Evolutionary conservation across 352 stramenopile genomes (phyloP).

Genomic region (Aphanomyces invadans): DNA sequence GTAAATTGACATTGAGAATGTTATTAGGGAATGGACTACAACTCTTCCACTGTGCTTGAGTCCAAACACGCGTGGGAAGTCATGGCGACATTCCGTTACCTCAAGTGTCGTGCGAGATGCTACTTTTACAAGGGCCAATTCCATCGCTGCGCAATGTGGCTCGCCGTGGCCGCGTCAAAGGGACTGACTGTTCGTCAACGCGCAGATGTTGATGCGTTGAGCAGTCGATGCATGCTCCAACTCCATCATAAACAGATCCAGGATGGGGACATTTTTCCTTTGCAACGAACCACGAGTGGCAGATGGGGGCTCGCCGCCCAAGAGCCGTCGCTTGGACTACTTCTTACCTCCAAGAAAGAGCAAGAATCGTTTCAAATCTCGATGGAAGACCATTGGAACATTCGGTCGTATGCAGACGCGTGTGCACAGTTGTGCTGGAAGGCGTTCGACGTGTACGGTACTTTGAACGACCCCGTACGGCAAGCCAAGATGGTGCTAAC

Average conservation of each 20-base stretch:
- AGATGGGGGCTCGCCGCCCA: conserved; percentile 9
- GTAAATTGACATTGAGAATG: conserved; percentile 23
- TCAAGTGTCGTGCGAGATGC: conserved; percentile 16
- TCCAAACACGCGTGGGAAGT: conserved; percentile 69
- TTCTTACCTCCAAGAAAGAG: conserved; percentile 44
- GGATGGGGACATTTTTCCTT: not conserved
- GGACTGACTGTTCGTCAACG: conserved; percentile 2
- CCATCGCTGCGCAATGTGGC: conserved; percentile 11
- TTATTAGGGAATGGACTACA: not conserved
- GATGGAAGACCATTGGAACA: conserved; percentile 43
- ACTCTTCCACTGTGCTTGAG: not conserved
- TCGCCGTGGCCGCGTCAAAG: conserved; percentile 10
- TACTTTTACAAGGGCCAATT: conserved; percentile 23
- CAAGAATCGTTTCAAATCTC: conserved; percentile 43
- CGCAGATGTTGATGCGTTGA: not conserved
- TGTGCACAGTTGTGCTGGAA: conserved; percentile 33
- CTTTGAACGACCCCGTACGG: conserved; percentile 59
- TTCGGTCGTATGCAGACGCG: conserved; percentile 12
- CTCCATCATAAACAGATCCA: conserved; percentile 3
- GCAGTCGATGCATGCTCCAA: not conserved
- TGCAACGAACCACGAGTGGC: not conserved
- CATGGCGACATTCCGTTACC: conserved; percentile 61
- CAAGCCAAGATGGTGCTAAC: conserved; percentile 71
- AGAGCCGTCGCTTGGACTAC: conserved; percentile 10
- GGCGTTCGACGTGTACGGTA: conserved; percentile 60